Conservation (phyloP, 1,284 basidiomycete species). For the Puccinia polysora region DNA sequence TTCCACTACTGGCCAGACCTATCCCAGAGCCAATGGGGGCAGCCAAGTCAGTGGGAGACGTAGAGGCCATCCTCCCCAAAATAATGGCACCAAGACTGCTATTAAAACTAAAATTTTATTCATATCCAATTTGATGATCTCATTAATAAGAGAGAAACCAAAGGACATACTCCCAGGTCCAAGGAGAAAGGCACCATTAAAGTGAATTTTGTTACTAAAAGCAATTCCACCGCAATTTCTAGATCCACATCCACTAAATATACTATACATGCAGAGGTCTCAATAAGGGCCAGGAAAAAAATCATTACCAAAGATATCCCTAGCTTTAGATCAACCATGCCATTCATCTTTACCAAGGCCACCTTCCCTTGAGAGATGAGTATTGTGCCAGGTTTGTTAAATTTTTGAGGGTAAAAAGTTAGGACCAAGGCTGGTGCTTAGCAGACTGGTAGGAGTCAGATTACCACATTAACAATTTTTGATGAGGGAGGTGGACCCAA, state of each 20-base stretch:
- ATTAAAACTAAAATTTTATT: slow-evolving; percentile 26
- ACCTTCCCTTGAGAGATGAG: background rate
- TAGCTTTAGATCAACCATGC: slow-evolving; percentile 25
- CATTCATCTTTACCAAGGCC: slow-evolving; percentile 4
- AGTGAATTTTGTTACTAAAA: slow-evolving; percentile 50
- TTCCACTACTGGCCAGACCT: slow-evolving; percentile 46
- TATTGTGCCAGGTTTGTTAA: slow-evolving; percentile 37
- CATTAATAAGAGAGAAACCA: background rate
- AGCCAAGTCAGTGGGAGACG: slow-evolving; percentile 12
- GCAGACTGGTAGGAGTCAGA: slow-evolving; percentile 10
- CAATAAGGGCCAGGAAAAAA: background rate
- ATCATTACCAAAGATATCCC: slow-evolving; percentile 35
- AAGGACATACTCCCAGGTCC: slow-evolving; percentile 35
- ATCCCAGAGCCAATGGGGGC: slow-evolving; percentile 45
- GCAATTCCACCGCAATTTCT: slow-evolving; percentile 46
- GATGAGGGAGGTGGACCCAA: slow-evolving; percentile 4
- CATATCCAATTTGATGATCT: slow-evolving; percentile 1
- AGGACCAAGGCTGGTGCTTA: slow-evolving; percentile 17
- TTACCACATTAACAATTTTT: slow-evolving; percentile 1
- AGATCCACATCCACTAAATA: slow-evolving; percentile 29
- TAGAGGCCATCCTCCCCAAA: slow-evolving; percentile 14
- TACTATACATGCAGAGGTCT: slow-evolving; percentile 31
- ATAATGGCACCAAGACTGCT: slow-evolving; percentile 41
- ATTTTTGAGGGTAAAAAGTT: slow-evolving; percentile 29
- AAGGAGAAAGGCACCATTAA: slow-evolving; percentile 47